Conservation (phyloP, 305 asterid species). For the Fraxinus sp. region DNA sequence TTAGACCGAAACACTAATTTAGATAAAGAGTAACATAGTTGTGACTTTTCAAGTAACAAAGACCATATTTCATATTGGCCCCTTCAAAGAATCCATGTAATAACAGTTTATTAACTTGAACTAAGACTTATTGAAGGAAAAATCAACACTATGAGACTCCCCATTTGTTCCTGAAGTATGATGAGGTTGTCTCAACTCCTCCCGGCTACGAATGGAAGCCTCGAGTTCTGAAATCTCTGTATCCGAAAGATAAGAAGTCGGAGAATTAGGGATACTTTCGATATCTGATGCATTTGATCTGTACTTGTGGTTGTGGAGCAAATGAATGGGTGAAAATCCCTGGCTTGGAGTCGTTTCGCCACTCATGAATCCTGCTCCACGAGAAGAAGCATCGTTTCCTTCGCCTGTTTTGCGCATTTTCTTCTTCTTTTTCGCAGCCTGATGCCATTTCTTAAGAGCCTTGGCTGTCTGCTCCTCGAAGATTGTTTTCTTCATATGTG, state of each 20-base stretch:
- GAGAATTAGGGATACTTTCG: conserved; percentile 35
- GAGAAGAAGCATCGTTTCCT: not conserved
- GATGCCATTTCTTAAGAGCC: conserved; percentile 65
- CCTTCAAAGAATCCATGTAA: not conserved
- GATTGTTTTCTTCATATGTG: conserved; percentile 64
- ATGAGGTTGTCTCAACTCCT: not conserved
- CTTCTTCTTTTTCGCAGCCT: conserved; percentile 52
- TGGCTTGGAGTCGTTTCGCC: conserved; percentile 41
- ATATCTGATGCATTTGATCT: conserved; percentile 33
- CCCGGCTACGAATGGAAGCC: conserved; percentile 18
- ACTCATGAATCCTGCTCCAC: conserved; percentile 21
- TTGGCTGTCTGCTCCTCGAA: conserved; percentile 67
- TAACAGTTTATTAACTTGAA: not conserved
- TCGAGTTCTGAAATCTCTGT: conserved; percentile 47
- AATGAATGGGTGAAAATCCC: conserved; percentile 52
- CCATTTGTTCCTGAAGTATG: not conserved
- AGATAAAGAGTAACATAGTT: not conserved
- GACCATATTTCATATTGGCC: not conserved
- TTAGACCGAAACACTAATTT: not conserved
- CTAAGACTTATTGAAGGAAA: conserved; percentile 35
- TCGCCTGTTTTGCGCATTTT: conserved; percentile 29
- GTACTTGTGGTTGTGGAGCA: conserved; percentile 47
- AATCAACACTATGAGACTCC: conserved; percentile 27
- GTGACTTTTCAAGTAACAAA: not conserved
- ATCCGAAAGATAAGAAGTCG: conserved; percentile 36